Conservation (phyloP, 1,284 basidiomycete species). For the Apiotrichum siamense region DNA sequence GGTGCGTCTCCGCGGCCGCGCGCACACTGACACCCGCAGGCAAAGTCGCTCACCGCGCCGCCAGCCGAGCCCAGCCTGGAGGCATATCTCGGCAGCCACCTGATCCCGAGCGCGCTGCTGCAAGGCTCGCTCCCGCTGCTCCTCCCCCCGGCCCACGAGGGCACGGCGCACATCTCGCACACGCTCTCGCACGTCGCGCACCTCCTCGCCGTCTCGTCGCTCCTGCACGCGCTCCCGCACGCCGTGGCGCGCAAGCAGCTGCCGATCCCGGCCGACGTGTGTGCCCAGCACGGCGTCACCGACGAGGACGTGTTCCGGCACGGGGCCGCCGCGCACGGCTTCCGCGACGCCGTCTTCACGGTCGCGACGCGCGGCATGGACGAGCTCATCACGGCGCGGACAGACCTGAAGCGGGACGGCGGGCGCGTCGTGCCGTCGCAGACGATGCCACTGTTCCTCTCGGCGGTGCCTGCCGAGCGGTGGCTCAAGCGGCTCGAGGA, state of each 20-base stretch:
- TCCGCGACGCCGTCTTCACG: slow-evolving; percentile 67
- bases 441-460: slow-evolving; percentile 71
- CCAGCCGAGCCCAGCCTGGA: slow-evolving; percentile 62
- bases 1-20: slow-evolving; percentile 50
- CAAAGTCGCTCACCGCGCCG: slow-evolving; percentile 63
- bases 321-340: slow-evolving; percentile 56
- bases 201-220: slow-evolving; percentile 49
- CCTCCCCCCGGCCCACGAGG: slow-evolving; percentile 51
- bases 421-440: slow-evolving; percentile 57
- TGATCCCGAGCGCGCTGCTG: slow-evolving; percentile 71
- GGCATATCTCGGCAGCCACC: slow-evolving; percentile 63
- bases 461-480: slow-evolving; percentile 67
- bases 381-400: slow-evolving; percentile 75
- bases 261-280: slow-evolving; percentile 78
- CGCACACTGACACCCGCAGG: slow-evolving; percentile 49
- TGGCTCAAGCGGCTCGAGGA: slow-evolving; percentile 69
- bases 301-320: slow-evolving; percentile 80
- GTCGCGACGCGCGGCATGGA: slow-evolving; percentile 87
- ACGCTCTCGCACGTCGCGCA: slow-evolving; percentile 55
- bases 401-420: slow-evolving; percentile 62
- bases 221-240: slow-evolving; percentile 70
- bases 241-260: slow-evolving; percentile 64
- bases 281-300: slow-evolving; percentile 67
- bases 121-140: slow-evolving; percentile 72
- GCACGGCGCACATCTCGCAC: slow-evolving; percentile 63